Base-by-base conservation (phyloP, 1,139 yeast genomes). In the Arxiozyma heterogenica region DNA sequence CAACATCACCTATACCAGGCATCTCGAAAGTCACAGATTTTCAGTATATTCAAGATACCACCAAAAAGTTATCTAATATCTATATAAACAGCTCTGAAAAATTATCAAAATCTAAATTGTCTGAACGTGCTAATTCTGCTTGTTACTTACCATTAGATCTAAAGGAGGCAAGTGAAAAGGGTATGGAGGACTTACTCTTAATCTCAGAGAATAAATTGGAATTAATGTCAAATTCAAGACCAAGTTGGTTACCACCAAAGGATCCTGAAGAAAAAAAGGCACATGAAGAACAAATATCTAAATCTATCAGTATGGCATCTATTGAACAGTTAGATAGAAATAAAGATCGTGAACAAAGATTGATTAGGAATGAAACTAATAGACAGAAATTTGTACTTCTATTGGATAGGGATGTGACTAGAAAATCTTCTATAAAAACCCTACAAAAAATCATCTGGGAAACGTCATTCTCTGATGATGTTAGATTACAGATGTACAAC, bases 211-310 rank as follows among this genome's bases (percentile, higher is more conserved):
- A 75, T 59, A 77, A 75, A 61, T 55, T 74, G 51, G 70, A 73
- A 48, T 60, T 64, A 41, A 60, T 73, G 21, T 65, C 78, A 18
- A 73, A 73, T 17, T 73, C 81, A 0, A 70, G 82, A 53, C 82
- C 82, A 2, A 69, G 75, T 49, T 76, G 81, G 78, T 60, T 77
- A 34, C 82, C 82, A 12, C 81, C 81, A 15, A 78, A 78, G 62
- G 68, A 69, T 49, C 58, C 67, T 5, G 61, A 62, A 3, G 82
- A 78, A 57, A 67, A 71, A 41, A 61, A 62, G 49, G 64, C 67
- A 50, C 82, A 78, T 57, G 78, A 75, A 55, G 65, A 63, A 44
- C 76, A 77, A 57, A 74, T 77, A 48, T 64, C 70, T 41, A 70
- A 69, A 55, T 69, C 74, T 47, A 64, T 78, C 39, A 68, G 72